These are phyloP conservation scores for Clarireedia paspali DNA, from an alignment of 2,329 filamentous ascomycete genomes.

Conservation along the genomic window DNA sequence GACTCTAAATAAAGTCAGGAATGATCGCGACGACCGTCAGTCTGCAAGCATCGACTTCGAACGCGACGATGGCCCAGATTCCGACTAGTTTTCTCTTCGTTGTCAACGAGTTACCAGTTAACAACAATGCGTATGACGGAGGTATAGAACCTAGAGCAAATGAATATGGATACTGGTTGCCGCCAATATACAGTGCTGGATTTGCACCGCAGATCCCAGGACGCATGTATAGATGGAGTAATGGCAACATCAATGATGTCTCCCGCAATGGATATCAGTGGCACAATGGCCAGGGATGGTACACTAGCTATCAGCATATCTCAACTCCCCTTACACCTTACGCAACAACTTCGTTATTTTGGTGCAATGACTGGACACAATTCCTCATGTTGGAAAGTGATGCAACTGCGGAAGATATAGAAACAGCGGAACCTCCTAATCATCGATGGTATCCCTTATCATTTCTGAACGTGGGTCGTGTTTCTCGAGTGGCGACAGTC, in stretches of 20 bases:
- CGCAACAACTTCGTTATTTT: constrained; percentile 18
- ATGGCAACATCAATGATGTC: constrained; percentile 13
- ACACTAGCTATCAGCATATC: neutral
- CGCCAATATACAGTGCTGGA: constrained; percentile 14
- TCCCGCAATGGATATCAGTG: constrained; percentile 9
- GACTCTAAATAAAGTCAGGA: neutral
- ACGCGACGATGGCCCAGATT: neutral
- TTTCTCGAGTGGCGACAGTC: constrained; percentile 10
- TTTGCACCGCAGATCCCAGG: constrained; percentile 15
- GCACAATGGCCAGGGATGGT: neutral
- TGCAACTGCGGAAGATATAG: constrained; percentile 9
- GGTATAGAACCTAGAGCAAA: constrained; percentile 12
- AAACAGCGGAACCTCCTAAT: constrained; percentile 3
- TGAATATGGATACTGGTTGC: constrained; percentile 18
- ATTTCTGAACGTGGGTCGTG: constrained; percentile 11
- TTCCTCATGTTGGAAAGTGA: constrained; percentile 15
- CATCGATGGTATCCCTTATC: constrained; percentile 16
- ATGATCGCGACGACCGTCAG: constrained; percentile 1
- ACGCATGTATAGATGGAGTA: constrained; percentile 20
- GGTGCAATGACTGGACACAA: constrained; percentile 15
- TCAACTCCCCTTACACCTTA: constrained; percentile 5
- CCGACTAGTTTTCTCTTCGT: constrained; percentile 31
- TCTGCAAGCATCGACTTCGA: neutral
- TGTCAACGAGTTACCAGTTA: constrained; percentile 34
- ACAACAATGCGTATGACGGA: constrained; percentile 20